These are phyloP conservation scores for Globisporangium okanoganense DNA, from an alignment of 352 stramenopile genomes.

Conservation along the genomic window DNA sequence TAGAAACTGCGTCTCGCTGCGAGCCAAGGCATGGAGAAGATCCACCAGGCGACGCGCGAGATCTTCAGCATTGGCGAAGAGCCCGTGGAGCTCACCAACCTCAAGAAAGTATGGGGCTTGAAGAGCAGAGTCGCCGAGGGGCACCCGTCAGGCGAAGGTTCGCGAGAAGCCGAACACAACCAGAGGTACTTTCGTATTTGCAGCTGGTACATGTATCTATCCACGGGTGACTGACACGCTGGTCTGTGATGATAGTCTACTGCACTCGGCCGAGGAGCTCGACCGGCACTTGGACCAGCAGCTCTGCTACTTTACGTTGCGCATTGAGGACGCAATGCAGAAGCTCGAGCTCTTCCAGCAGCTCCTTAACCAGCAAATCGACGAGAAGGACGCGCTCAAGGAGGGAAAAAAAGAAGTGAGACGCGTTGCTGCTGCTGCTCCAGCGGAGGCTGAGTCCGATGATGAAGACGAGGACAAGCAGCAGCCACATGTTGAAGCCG, in stretches of 20 bases:
- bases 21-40: slow-evolving; percentile 30
- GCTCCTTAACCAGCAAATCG: slow-evolving; percentile 32
- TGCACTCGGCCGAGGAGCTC: slow-evolving; percentile 36
- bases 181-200: slow-evolving; percentile 5
- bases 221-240: not conserved
- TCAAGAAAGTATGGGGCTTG: slow-evolving; percentile 57
- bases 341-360: slow-evolving; percentile 36
- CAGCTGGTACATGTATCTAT: not conserved
- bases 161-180: not conserved
- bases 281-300: slow-evolving; percentile 43
- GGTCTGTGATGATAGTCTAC: slow-evolving; percentile 19
- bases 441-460: not conserved
- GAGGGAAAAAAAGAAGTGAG: not conserved
- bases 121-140: slow-evolving; percentile 6
- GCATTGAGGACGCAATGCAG: slow-evolving; percentile 29
- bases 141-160: not conserved
- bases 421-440: not conserved
- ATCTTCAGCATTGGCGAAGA: slow-evolving; percentile 37
- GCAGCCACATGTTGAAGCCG: not conserved
- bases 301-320: slow-evolving; percentile 27
- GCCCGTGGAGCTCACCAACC: slow-evolving; percentile 34
- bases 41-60: slow-evolving; percentile 31
- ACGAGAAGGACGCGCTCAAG: slow-evolving; percentile 9
- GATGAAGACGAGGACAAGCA: not conserved
- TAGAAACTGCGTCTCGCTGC: slow-evolving; percentile 49